Percentiles rank a stretch among this genome's conserved stretches.
phyloP scores from a whole-genome alignment of 768 basidiomycete species.

The Psilocybe azurescens region DNA sequence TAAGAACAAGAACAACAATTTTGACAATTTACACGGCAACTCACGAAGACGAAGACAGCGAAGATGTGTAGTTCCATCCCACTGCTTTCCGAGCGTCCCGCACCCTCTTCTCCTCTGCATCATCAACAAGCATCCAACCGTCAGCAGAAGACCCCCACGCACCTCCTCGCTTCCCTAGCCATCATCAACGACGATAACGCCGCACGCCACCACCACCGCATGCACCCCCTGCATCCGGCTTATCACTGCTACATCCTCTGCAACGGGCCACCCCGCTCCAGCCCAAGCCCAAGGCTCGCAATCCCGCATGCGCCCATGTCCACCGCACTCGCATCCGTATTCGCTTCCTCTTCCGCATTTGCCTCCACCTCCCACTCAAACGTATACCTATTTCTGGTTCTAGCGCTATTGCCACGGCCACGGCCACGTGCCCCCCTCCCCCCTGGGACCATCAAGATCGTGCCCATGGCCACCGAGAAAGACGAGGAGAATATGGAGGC shows the following conservation, averaged over 20 bases:
- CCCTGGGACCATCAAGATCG: conserved; percentile 4
- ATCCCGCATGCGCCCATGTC: conserved; percentile 43
- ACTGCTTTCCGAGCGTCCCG: background rate
- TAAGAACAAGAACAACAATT: no score
- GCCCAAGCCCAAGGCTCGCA: conserved; percentile 26
- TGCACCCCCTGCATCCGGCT: conserved; percentile 42
- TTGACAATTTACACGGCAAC: background rate
- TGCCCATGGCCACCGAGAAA: conserved; percentile 17
- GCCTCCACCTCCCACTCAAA: background rate
- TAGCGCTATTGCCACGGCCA: background rate
- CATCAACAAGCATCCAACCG: background rate
- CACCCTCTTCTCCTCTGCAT: background rate
- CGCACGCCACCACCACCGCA: background rate
- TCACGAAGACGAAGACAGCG: background rate
- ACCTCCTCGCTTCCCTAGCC: background rate
- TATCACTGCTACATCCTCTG: conserved; percentile 69
- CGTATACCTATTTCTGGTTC: no score
- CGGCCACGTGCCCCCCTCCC: no score
- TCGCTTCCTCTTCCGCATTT: background rate
- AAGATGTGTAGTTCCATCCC: conserved; percentile 1
- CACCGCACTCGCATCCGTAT: no score
- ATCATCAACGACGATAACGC: background rate
- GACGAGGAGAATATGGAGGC: conserved; percentile 3
- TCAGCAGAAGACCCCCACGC: background rate
- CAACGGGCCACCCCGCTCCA: conserved; percentile 36